Evolutionary conservation across 495 filamentous ascomycete species (phyloP), one percentile per base, ranked within the genome.

Genomic region (Neurospora sp.): DNA sequence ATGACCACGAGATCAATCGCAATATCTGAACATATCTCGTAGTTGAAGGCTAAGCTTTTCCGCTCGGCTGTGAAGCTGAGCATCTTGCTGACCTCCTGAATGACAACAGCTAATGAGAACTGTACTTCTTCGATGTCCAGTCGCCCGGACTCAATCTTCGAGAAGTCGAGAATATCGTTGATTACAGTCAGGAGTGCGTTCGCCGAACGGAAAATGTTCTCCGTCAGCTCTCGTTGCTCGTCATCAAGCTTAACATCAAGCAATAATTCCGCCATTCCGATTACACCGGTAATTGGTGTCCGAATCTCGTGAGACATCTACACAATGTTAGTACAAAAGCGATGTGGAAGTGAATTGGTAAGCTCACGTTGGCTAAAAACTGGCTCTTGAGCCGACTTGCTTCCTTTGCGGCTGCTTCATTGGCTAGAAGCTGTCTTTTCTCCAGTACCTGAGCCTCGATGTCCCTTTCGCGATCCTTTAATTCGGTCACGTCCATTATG

Each of bases 231-330:
- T 31, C 84, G 83, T 76, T 95, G 92, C 68, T 94, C 90, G 3
- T 86, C 81, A 45, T 86, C 83, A 37, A 97, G 81, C 8, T 83
- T 77, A n/a, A 88, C 92, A 74, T 91, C 90, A 27, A 90, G 80
- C 39, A 94, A 81, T 71, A 93, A 85, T 47, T 92, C 88, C 5
- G 90, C 83, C 84, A 93, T 92, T 44, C 91, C 87, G 68, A 92
- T 89, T 76, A 94, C 91, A n/a, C 92, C 91, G 4, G 81, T 83
- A 40, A 86, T 86, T 6, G 85, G 85, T 4, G 94, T 97, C 53
- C 94, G 87, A 71, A 97, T 93, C 80, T 97, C 94, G 80, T 97
- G 94, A 31, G 89, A 92, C 93, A 97, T 97, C 81, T 92, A 65
- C 7, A 27, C 14, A 31, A 1, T 3, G 9, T 76, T 9, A 68